phyloP scores from a whole-genome alignment of 768 basidiomycete species.

The Suillus placidus region DNA sequence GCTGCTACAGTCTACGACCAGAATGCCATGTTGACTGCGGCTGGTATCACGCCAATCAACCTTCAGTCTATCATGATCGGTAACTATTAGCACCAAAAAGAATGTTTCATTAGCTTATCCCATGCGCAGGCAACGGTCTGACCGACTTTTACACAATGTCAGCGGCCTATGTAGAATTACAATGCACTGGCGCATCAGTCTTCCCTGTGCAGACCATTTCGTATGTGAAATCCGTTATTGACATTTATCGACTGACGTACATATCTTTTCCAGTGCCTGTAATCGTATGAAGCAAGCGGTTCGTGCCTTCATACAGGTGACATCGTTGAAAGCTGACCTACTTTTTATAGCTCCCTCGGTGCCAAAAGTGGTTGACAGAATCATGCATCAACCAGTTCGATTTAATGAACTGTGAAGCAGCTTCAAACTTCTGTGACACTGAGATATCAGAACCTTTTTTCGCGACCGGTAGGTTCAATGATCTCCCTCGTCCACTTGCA shows the following conservation, averaged over 20 bases:
- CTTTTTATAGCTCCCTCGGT: slow-evolving; percentile 63
- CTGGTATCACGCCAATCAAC: slow-evolving; percentile 53
- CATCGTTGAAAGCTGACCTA: neutral
- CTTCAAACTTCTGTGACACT: slow-evolving; percentile 65
- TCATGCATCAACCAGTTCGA: slow-evolving; percentile 73
- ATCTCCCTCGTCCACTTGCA: neutral
- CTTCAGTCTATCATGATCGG: slow-evolving; percentile 53
- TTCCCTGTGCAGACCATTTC: slow-evolving; percentile 48
- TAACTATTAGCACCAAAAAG: slow-evolving; percentile 18
- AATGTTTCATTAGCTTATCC: neutral
- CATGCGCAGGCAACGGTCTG: slow-evolving; percentile 45
- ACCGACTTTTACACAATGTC: slow-evolving; percentile 43
- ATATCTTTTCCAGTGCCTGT: slow-evolving; percentile 34
- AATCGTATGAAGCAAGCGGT: slow-evolving; percentile 48
- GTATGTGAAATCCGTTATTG: slow-evolving; percentile 28
- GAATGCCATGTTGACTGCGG: slow-evolving; percentile 42
- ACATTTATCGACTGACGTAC: slow-evolving; percentile 11
- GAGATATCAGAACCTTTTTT: slow-evolving; percentile 37
- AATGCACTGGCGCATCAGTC: slow-evolving; percentile 55
- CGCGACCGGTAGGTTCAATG: slow-evolving; percentile 32
- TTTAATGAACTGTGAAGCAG: slow-evolving; percentile 65
- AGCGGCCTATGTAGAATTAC: slow-evolving; percentile 53
- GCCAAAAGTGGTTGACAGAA: slow-evolving; percentile 56
- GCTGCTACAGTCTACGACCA: slow-evolving; percentile 52
- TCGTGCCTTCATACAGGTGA: slow-evolving; percentile 10